Base-by-base conservation (phyloP, 2,329 filamentous ascomycete species). In the Neofusicoccum ribis region DNA sequence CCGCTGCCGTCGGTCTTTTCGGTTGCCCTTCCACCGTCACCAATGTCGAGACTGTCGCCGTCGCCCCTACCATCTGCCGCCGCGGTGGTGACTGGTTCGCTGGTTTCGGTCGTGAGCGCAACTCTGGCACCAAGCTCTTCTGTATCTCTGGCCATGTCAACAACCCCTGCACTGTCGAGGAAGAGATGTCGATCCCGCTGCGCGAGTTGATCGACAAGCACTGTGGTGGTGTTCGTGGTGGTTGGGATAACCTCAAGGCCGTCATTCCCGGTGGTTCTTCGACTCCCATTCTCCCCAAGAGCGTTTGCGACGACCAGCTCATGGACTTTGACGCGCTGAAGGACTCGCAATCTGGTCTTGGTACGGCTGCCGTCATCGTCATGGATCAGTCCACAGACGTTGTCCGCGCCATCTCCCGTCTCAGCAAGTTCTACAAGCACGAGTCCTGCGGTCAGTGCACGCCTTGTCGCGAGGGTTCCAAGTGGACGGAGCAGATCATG, bases 401-500 rank as follows among this genome's bases (percentile, higher is more conserved):
- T 61, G 93, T 99, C 71, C 91, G 94, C 70, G 92, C 92, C 76
- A 98, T 99, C 77, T 89, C 91, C 69, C 90, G 95, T 72, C 88
- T 99, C 72, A 92, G 91, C 74, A 92, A 94, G 79, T 99, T 99
- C 85, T 99, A 99, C 85, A 91, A 93, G 81, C 95, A 99, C 84
- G 95, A 99, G 85, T 93, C 89, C 70, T 99, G 95, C 80, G 95
- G 95, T 67, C 95, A 99, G 83, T 99, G 95, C 85, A 99, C 95
- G 66, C 95, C 95, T n/a, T 99, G 95, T 86, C 91, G 95, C 77
- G 95, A 99, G 83, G 95, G 95, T 70, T 96, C 91, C 84, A 97
- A 96, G 84, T 99, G 95, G 95, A 97, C 94, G 11, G 91, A 96
- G 81, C 93, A 99, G 85, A 98, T 99, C 80, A 98, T 99, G 95